Percentiles rank a stretch among this genome's conserved stretches.
Conservation (phyloP, 768 basidiomycete species). For the Trametes meyenii region DNA sequence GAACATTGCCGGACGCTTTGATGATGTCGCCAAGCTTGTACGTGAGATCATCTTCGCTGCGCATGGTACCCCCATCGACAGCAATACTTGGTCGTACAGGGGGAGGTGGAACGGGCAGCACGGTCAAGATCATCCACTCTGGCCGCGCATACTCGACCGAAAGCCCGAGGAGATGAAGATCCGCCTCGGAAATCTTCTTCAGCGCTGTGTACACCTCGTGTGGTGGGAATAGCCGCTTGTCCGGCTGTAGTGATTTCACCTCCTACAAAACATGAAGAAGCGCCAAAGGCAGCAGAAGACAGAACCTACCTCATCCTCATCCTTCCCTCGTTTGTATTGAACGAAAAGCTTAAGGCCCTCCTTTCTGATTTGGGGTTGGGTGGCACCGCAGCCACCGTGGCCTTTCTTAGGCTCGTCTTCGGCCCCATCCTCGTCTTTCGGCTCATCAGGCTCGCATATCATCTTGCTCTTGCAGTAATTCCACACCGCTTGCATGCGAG, state of each 20-base stretch:
- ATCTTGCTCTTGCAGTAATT: constrained; percentile 85
- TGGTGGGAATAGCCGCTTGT: constrained; percentile 81
- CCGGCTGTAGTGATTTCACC: constrained; percentile 76
- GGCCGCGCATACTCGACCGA: constrained; percentile 96
- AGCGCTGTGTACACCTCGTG: constrained; percentile 93
- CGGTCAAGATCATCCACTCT: constrained; percentile 99
- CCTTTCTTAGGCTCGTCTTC: constrained; percentile 83
- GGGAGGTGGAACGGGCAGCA: constrained; percentile 96
- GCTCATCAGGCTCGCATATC: constrained; percentile 86
- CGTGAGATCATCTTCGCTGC: constrained; percentile 97
- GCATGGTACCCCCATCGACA: constrained; percentile 94
- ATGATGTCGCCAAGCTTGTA: constrained; percentile 98
- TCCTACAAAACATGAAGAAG: constrained; percentile 50
- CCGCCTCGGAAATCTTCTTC: constrained; percentile 91
- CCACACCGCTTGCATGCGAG: constrained; percentile 87
- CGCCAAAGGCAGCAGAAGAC: background rate
- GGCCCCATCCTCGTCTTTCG: constrained; percentile 80
- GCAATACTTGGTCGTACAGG: constrained; percentile 98
- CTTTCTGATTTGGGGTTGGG: constrained; percentile 88
- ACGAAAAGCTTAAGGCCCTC: constrained; percentile 95
- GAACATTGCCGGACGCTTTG: constrained; percentile 90
- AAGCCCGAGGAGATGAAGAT: constrained; percentile 87
- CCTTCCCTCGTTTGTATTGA: constrained; percentile 93
- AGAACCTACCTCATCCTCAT: constrained; percentile 87
- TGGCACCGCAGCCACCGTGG: constrained; percentile 96